Evolutionary conservation across 495 filamentous ascomycete genomes (phyloP).

Genomic region (Talaromyces ruber): DNA sequence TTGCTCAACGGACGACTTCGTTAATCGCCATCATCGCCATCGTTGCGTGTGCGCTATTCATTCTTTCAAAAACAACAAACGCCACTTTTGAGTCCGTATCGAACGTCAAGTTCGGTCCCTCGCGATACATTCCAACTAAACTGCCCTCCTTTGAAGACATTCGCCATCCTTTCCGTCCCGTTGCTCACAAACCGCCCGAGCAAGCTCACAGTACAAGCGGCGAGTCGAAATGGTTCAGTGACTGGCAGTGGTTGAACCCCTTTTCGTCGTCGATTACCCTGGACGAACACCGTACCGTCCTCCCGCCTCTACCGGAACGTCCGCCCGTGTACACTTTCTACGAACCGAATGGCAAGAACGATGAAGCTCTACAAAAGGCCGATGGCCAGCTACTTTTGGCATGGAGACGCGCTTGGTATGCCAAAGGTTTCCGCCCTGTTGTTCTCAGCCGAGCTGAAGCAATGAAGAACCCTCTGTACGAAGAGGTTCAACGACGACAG

Average conservation of each 20-base stretch:
- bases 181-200: constrained; percentile 70
- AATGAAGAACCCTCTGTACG: constrained; percentile 73
- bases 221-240: constrained; percentile 74
- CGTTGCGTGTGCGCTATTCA: constrained; percentile 34
- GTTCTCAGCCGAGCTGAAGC: constrained; percentile 76
- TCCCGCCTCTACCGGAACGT: constrained; percentile 67
- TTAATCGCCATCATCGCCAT: constrained; percentile 35
- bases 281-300: constrained; percentile 78
- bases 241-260: constrained; percentile 82
- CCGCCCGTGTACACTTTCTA: constrained; percentile 91
- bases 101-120: constrained; percentile 27
- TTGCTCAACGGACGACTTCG: constrained; percentile 34
- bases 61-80: constrained; percentile 20
- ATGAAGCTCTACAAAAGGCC: constrained; percentile 51
- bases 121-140: constrained; percentile 33
- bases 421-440: constrained; percentile 79
- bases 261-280: constrained; percentile 81
- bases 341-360: constrained; percentile 56
- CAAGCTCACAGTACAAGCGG: constrained; percentile 72
- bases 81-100: constrained; percentile 27
- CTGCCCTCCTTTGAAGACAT: constrained; percentile 20
- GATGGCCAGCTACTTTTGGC: constrained; percentile 73
- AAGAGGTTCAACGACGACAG: constrained; percentile 38
- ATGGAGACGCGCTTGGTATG: constrained; percentile 93
- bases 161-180: constrained; percentile 47